Evolutionary conservation across 140 eudicot species (phyloP), one percentile per base, ranked within the genome.

Genomic region (Bidens hawaiensis): DNA sequence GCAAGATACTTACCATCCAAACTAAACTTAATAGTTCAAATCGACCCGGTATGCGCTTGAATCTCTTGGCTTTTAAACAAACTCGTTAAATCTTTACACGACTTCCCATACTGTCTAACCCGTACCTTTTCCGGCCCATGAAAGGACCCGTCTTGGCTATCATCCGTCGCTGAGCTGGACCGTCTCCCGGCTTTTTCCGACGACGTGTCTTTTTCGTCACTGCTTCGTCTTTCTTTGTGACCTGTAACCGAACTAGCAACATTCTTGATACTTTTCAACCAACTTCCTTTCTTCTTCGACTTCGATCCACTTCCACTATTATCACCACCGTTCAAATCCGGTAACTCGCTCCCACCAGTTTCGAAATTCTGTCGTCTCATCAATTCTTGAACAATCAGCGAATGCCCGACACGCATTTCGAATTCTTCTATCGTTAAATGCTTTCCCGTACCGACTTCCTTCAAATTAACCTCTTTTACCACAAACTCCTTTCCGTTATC

Each of bases 281-380:
- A 93, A 42, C 87, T 70, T 13, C 81, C 88, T 75, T 84, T 88
- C 83, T 85, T 93, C 55, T 93, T 93, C 59, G 60, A 36, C 67
- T 88, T 88, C 4, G 81, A 67, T 36, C 82, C 89, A 59, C 62
- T 73, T 27, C 77, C 89, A 36, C 79, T 61, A 57, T 69, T 60
- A 5, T 80, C 77, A 33, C 77, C 71, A 4, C 22, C 75, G 34
- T 77, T 78, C n/a, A 42, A 43, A 70, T 81, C 82, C 24, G 47
- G 34, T 14, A 64, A 65, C 16, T 76, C 86, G 52, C 62, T 71
- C 63, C 69, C 71, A 11, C 87, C 84, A 47, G 86, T 74, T 72
- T 93, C 99, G 7, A 82, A 90, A 63, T 87, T 93, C 74, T 93
- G 99, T 45, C 99, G 67, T 64, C 99, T 85, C 99, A 93, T 93